Base-by-base conservation (phyloP, 2,329 filamentous ascomycete species). In the Calonectria pseudoturangicola region DNA sequence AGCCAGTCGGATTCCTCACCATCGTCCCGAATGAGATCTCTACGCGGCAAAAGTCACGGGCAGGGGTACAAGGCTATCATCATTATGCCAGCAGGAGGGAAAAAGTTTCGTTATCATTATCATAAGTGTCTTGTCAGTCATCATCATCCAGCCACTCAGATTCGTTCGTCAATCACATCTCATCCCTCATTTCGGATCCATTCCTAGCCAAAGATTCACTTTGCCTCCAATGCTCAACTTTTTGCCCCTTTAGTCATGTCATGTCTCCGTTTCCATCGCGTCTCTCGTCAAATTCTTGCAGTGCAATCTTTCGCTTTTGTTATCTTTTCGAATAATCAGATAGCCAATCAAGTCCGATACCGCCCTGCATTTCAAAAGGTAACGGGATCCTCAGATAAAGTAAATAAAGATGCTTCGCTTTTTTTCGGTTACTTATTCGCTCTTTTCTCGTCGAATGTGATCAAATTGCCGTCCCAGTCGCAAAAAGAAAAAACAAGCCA, bases 61-160 rank as follows among this genome's bases (percentile, higher is more conserved):
- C 45, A 66, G 54, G 47, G 43, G 36, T 27, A 28, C 18, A 28
- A 25, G 21, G 27, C 39, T 16, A 67, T 21, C 21, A 10, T 43
- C 54, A 28, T 36, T 66, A 36, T 68, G 70, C 54, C 48, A 70
- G 58, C 50, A 43, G 30, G 66, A 69, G 76, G 41, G 50, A 30
- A 74, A 74, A 72, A 72, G 67, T 62, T 58, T 79, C 75, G 64
- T 79, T 70, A 79, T 79, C 78, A 77, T 79, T 79, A 76, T 79
- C 36, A 76, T 79, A 69, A 78, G 70, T 74, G 62, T 73, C 77
- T 78, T 75, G 67, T 79, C 78, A 76, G 33, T 79, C 70, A 74
- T 77, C 69, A 75, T 75, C 69, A 73, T 73, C 72, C 71, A 68
- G 66, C 63, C 75, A 66, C 68, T 50, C 30, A 48, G 63, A 74